Evolutionary conservation across 192 early-diverging fungal genomes (phyloP).

Genomic region (Gigaspora rosea): DNA sequence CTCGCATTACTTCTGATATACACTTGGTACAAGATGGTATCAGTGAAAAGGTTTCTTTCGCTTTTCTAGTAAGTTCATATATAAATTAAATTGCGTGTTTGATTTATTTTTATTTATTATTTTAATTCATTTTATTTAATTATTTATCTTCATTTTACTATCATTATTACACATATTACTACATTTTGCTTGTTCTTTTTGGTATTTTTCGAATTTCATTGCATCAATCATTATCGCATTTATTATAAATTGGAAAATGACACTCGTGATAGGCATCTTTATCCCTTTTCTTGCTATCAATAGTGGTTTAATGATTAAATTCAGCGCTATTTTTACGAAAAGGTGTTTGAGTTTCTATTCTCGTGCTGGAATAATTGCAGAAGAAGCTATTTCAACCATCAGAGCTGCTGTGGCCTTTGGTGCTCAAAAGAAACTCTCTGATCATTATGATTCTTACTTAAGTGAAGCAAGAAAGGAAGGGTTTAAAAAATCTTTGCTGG

Average conservation of each 20-base stretch:
- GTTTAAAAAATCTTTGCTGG: constrained; percentile 59
- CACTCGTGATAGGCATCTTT: neutral
- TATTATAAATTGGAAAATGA: constrained; percentile 53
- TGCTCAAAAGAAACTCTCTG: constrained; percentile 65
- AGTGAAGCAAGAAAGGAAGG: constrained; percentile 62
- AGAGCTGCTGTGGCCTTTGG: constrained; percentile 86
- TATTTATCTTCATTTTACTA: too few relatives aligned
- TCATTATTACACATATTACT: too few relatives aligned
- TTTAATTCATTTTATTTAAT: too few relatives aligned
- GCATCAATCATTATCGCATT: constrained; percentile 77
- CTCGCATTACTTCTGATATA: constrained; percentile 80
- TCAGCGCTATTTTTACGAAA: constrained; percentile 48
- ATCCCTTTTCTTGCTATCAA: constrained; percentile 39
- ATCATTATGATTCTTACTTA: constrained; percentile 60
- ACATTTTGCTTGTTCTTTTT: constrained; percentile 56
- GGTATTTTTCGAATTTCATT: constrained; percentile 65
- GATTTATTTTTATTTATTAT: too few relatives aligned
- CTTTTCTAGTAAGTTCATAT: too few relatives aligned
- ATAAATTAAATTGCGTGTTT: too few relatives aligned
- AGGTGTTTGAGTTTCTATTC: constrained; percentile 69
- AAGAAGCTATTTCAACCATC: constrained; percentile 79
- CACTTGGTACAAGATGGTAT: constrained; percentile 85
- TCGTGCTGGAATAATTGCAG: constrained; percentile 78
- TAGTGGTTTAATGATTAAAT: constrained; percentile 42
- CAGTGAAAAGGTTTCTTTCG: constrained; percentile 66